Evolutionary conservation across 2,329 filamentous ascomycete species (phyloP).

Genomic region (Apiospora koreana): DNA sequence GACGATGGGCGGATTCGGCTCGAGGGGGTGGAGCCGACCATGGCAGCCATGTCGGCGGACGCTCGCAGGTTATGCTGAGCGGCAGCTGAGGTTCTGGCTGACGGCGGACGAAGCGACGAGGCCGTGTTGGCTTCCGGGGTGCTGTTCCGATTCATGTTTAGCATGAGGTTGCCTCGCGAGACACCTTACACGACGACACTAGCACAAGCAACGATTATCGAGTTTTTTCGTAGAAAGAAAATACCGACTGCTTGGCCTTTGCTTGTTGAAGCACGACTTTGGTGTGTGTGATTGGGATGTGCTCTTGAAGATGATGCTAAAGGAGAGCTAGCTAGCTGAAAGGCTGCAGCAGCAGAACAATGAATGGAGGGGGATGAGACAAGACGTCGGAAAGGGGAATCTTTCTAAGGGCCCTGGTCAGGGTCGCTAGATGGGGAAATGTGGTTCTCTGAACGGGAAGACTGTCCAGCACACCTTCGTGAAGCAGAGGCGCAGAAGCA

Average conservation of each 20-base stretch:
- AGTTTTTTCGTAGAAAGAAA: neutral
- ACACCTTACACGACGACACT: constrained; percentile 8
- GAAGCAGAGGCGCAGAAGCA: constrained; percentile 7
- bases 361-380: constrained; percentile 8
- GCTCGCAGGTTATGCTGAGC: constrained; percentile 89
- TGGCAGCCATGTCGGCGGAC: constrained; percentile 92
- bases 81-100: constrained; percentile 74
- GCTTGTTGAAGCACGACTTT: neutral
- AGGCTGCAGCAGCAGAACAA: constrained; percentile 6
- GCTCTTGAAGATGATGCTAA: constrained; percentile 7
- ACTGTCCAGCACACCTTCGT: constrained; percentile 9
- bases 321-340: constrained; percentile 8
- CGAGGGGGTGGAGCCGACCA: constrained; percentile 65
- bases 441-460: constrained; percentile 8
- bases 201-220: neutral
- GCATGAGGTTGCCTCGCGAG: constrained; percentile 4
- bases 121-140: constrained; percentile 88
- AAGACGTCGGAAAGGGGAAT: constrained; percentile 8
- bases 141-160: constrained; percentile 79
- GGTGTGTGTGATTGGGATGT: constrained; percentile 6
- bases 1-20: constrained; percentile 90
- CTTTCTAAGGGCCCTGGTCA: constrained; percentile 2
- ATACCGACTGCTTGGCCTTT: constrained; percentile 7
- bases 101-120: constrained; percentile 79
- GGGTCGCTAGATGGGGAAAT: constrained; percentile 6